Evolutionary conservation across 345 rosid genomes (phyloP).

Genomic region (Isatis tinctoria): DNA sequence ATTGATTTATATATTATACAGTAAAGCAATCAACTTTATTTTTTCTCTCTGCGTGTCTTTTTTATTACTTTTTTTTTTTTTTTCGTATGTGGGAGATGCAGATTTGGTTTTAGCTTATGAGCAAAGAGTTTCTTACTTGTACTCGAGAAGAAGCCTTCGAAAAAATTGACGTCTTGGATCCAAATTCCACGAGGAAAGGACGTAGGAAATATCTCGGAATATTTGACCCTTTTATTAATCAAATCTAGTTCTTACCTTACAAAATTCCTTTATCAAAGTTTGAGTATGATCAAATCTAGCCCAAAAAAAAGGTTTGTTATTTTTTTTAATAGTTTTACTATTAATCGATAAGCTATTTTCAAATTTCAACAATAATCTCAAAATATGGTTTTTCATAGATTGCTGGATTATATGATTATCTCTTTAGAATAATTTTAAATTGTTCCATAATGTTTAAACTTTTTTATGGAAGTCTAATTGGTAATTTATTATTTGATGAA

Average conservation of each 20-base stretch:
- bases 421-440: background rate
- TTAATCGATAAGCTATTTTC: background rate
- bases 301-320: background rate
- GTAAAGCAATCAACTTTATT: slow-evolving; percentile 17
- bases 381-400: background rate
- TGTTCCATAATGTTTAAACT: background rate
- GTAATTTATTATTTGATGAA: background rate
- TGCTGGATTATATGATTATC: background rate
- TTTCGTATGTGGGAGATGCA: slow-evolving; percentile 9
- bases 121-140: slow-evolving; percentile 30
- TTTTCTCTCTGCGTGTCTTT: background rate
- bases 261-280: no score
- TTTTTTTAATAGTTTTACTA: background rate
- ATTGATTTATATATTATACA: slow-evolving; percentile 1
- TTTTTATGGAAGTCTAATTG: background rate
- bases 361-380: background rate
- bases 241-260: background rate
- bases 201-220: slow-evolving; percentile 18
- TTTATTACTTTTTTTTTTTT: background rate
- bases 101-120: slow-evolving; percentile 21
- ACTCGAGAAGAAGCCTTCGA: slow-evolving; percentile 22
- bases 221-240: background rate
- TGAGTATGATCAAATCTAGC: background rate
- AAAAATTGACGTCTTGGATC: slow-evolving; percentile 27
- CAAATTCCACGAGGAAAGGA: slow-evolving; percentile 15